Evolutionary conservation across 208 protist genomes (phyloP).

Genomic region (Tritrichomonas musculus): DNA sequence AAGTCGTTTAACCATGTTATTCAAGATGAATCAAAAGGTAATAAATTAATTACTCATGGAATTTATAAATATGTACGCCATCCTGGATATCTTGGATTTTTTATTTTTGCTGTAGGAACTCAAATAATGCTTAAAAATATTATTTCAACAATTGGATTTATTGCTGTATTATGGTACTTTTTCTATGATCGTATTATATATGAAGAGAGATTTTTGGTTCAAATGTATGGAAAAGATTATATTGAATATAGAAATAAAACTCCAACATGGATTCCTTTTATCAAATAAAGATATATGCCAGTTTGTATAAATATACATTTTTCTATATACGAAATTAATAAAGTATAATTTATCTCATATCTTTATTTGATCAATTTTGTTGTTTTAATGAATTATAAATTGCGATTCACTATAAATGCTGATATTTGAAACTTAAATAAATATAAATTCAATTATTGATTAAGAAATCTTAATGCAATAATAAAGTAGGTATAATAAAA

Average conservation of each 20-base stretch:
- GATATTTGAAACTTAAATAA: no score
- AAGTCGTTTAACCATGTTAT: not conserved
- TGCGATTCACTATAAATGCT: no score
- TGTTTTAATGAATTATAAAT: no score
- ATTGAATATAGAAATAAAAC: not conserved
- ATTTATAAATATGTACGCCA: constrained; percentile 40
- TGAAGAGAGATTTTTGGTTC: not conserved
- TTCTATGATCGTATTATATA: not conserved
- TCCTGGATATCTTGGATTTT: constrained; percentile 37
- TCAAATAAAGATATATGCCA: not conserved
- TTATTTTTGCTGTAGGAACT: constrained; percentile 23
- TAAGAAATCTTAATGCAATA: no score
- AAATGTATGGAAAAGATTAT: constrained; percentile 20
- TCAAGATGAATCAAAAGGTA: not conserved
- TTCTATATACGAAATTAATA: no score
- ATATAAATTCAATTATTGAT: no score
- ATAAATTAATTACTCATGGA: constrained; percentile 14
- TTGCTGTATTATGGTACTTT: constrained; percentile 21
- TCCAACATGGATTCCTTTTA: not conserved
- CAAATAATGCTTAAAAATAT: constrained; percentile 30
- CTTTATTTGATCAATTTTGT: no score
- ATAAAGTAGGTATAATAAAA: no score
- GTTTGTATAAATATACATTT: no score
- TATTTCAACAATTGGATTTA: not conserved
- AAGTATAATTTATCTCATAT: no score